Percentiles rank a stretch among this genome's conserved stretches.
Conservation (phyloP, 208 protist genomes). For the Wallacemonas sp. region DNA sequence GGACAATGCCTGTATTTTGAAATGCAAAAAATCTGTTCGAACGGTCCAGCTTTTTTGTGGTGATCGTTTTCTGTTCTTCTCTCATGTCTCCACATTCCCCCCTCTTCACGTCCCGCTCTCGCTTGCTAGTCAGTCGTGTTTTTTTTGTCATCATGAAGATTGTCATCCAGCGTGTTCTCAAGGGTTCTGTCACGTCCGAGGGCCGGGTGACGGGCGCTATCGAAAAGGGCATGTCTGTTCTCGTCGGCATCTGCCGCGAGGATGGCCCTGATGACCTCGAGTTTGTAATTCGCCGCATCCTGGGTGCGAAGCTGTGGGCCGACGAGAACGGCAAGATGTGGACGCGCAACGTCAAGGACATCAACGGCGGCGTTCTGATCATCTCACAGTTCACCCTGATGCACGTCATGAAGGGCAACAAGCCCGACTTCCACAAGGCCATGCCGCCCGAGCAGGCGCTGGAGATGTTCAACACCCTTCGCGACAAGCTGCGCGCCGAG, state of each 20-base stretch:
- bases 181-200: conserved; percentile 66
- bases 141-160: too few relatives aligned
- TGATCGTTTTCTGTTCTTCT: not conserved
- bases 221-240: conserved; percentile 68
- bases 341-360: conserved; percentile 78
- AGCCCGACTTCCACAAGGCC: conserved; percentile 91
- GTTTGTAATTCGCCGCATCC: conserved; percentile 82
- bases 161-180: conserved; percentile 83
- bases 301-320: conserved; percentile 68
- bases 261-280: conserved; percentile 79
- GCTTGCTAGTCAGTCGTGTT: too few relatives aligned
- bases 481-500: conserved; percentile 51
- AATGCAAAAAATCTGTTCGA: too few relatives aligned
- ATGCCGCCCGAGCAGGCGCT: conserved; percentile 73
- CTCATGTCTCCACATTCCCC: not conserved
- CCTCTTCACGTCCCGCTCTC: too few relatives aligned
- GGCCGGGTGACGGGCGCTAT: conserved; percentile 76
- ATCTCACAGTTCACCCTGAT: conserved; percentile 93
- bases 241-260: conserved; percentile 80
- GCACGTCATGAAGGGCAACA: conserved; percentile 89
- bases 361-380: conserved; percentile 82
- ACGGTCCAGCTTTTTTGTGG: too few relatives aligned
- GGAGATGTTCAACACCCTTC: conserved; percentile 77
- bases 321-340: conserved; percentile 77
- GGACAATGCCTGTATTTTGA: too few relatives aligned